These are phyloP conservation scores for Inonotus obliquus DNA, from an alignment of 1,284 basidiomycete genomes.

Conservation along the genomic window DNA sequence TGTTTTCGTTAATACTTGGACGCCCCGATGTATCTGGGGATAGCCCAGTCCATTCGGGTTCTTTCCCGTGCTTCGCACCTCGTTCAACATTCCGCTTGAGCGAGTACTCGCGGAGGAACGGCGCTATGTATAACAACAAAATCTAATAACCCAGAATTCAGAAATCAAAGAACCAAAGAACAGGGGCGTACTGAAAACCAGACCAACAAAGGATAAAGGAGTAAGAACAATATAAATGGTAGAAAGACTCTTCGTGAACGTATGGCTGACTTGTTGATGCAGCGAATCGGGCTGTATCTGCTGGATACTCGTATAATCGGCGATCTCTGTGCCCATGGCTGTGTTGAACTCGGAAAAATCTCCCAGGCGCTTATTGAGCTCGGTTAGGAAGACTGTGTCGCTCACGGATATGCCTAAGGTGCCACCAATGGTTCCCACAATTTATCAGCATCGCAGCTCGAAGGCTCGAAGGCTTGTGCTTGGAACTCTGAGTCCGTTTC, in stretches of 20 bases:
- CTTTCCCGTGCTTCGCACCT: constrained; percentile 1
- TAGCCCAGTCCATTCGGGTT: background rate
- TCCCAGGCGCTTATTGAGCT: background rate
- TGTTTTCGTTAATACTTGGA: background rate
- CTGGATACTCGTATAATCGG: constrained; percentile 18
- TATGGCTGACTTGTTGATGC: constrained; percentile 14
- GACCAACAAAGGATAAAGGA: constrained; percentile 9
- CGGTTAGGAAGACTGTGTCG: constrained; percentile 9
- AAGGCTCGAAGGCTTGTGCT: constrained; percentile 13
- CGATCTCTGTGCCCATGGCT: constrained; percentile 15
- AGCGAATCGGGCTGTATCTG: constrained; percentile 18
- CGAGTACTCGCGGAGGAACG: constrained; percentile 14
- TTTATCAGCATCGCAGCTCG: constrained; percentile 1
- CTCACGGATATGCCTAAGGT: constrained; percentile 11
- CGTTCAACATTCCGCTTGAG: constrained; percentile 14
- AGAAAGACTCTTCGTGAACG: constrained; percentile 10
- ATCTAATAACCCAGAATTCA: background rate
- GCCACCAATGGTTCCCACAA: constrained; percentile 1
- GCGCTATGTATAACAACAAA: background rate
- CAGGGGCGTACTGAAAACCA: background rate
- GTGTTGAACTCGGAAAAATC: constrained; percentile 5
- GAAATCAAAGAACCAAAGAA: background rate
- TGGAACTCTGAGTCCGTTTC: background rate
- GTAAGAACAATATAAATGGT: constrained; percentile 14
- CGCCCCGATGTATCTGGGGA: background rate